Evolutionary conservation across 164 flowering plant genomes (phyloP).

Genomic region (Umbilicus rupestris): DNA sequence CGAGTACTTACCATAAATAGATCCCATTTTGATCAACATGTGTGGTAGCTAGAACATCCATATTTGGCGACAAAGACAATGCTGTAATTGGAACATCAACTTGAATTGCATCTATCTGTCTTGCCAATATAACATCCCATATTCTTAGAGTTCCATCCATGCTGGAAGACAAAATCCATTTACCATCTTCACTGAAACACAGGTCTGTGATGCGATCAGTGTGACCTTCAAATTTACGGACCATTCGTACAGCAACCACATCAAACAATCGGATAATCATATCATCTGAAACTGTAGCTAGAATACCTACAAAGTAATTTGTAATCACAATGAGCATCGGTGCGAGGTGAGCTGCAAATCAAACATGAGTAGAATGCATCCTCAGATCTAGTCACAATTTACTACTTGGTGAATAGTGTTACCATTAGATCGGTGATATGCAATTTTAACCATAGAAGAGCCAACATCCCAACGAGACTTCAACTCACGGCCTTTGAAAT

Average conservation of each 20-base stretch:
- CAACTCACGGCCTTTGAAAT: slow-evolving; percentile 65
- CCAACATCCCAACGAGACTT: slow-evolving; percentile 83
- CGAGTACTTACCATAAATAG: slow-evolving; percentile 55
- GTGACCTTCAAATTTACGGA: slow-evolving; percentile 94
- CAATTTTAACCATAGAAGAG: slow-evolving; percentile 57
- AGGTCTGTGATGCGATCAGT: slow-evolving; percentile 87
- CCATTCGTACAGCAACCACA: slow-evolving; percentile 68
- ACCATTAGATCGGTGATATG: slow-evolving; percentile 80
- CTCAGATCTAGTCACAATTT: not conserved
- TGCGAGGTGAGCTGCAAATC: not conserved
- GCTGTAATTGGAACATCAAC: slow-evolving; percentile 81
- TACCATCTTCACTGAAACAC: slow-evolving; percentile 98
- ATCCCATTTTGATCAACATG: slow-evolving; percentile 97
- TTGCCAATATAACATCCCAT: slow-evolving; percentile 91
- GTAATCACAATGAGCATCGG: not conserved
- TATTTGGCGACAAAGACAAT: slow-evolving; percentile 81
- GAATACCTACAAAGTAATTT: slow-evolving; percentile 45
- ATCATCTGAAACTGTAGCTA: slow-evolving; percentile 87
- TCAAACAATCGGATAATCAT: slow-evolving; percentile 72
- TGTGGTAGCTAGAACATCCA: slow-evolving; percentile 91
- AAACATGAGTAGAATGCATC: not conserved
- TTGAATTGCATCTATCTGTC: slow-evolving; percentile 82
- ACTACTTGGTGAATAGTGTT: slow-evolving; percentile 8
- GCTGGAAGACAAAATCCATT: slow-evolving; percentile 91
- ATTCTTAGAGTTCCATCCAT: slow-evolving; percentile 96